Evolutionary conservation across 352 stramenopile species (phyloP).

Genomic region (Blastocystis sp.): DNA sequence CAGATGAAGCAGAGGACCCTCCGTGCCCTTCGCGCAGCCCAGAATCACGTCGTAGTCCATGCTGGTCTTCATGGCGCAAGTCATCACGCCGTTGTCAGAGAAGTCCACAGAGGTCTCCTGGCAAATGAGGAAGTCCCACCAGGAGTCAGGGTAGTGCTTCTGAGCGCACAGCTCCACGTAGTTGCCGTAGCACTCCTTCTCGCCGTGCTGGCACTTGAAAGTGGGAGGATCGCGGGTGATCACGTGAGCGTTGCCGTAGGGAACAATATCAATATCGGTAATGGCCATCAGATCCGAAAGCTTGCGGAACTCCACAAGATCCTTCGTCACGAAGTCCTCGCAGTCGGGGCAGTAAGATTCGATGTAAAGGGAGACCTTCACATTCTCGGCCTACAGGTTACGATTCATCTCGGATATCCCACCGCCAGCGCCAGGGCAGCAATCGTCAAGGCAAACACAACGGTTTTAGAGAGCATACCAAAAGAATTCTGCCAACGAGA

Average conservation of each 20-base stretch:
- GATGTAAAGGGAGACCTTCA: constrained; percentile 43
- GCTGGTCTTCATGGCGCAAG: constrained; percentile 21
- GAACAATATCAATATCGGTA: constrained; percentile 64
- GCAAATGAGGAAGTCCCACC: constrained; percentile 65
- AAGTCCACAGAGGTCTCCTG: constrained; percentile 55
- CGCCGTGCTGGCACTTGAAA: constrained; percentile 67
- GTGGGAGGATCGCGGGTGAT: constrained; percentile 67
- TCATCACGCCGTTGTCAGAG: constrained; percentile 56
- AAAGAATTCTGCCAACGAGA: background rate
- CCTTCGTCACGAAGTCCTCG: background rate
- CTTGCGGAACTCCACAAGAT: constrained; percentile 25
- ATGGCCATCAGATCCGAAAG: constrained; percentile 40
- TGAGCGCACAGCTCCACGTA: constrained; percentile 58
- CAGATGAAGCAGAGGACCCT: constrained; percentile 65
- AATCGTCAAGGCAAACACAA: background rate
- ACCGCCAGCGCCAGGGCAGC: background rate
- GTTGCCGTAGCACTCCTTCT: constrained; percentile 69
- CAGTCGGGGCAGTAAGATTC: constrained; percentile 50
- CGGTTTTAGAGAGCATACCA: background rate
- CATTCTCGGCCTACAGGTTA: constrained; percentile 2
- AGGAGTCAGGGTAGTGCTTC: constrained; percentile 53
- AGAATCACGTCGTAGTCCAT: constrained; percentile 50
- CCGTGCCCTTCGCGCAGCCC: constrained; percentile 57
- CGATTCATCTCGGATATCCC: background rate
- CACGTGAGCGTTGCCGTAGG: constrained; percentile 64